These are phyloP conservation scores for Globisporangium canariense DNA, from an alignment of 352 stramenopile genomes.

Conservation along the genomic window DNA sequence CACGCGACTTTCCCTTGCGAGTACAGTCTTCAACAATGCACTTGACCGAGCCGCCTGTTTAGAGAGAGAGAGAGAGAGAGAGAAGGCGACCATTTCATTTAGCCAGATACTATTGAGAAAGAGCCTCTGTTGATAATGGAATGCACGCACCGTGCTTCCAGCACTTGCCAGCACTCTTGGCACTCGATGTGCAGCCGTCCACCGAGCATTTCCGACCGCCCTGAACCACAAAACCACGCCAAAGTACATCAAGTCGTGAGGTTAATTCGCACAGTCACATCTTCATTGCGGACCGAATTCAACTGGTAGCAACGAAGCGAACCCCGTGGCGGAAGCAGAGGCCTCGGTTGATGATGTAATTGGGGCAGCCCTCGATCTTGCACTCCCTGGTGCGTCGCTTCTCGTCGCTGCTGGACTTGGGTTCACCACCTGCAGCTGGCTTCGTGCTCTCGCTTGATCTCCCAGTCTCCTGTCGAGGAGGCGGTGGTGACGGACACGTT, in stretches of 20 bases:
- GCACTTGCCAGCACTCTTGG: conserved; percentile 33
- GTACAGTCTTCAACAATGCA: background rate
- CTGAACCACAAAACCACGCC: conserved; percentile 6
- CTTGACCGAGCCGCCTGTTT: conserved; percentile 31
- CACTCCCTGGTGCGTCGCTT: conserved; percentile 45
- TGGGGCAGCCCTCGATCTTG: conserved; percentile 40
- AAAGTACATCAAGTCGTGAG: too few relatives aligned
- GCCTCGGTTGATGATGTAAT: conserved; percentile 39
- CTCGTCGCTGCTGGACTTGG: conserved; percentile 18
- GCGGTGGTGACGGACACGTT: too few relatives aligned
- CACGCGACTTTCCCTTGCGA: background rate
- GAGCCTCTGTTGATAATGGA: too few relatives aligned
- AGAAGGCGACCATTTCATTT: background rate
- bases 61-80: background rate
- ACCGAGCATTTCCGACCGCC: conserved; percentile 34
- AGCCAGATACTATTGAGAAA: too few relatives aligned
- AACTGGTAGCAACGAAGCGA: too few relatives aligned
- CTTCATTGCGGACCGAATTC: too few relatives aligned
- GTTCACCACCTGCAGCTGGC: conserved; percentile 13
- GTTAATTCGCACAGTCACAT: too few relatives aligned
- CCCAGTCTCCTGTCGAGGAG: too few relatives aligned
- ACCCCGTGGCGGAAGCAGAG: conserved; percentile 8
- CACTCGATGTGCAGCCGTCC: conserved; percentile 30
- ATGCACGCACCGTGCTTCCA: conserved; percentile 31
- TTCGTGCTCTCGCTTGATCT: too few relatives aligned